phyloP scores from a whole-genome alignment of 139 green algal genomes.

The Coccomyxa sp. region DNA sequence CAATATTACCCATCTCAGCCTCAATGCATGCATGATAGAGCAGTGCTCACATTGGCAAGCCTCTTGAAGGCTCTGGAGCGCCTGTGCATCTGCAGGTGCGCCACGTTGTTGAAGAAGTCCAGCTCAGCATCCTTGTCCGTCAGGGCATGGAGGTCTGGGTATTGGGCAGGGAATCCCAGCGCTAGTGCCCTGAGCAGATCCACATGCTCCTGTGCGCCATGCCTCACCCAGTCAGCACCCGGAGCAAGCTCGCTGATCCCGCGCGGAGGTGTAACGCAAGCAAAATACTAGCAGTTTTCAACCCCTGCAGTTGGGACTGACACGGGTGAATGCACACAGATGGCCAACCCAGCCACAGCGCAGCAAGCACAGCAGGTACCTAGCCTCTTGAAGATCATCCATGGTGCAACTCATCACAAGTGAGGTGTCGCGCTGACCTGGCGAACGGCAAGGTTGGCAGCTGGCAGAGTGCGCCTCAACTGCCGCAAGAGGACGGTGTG shows the following conservation, averaged over 20 bases:
- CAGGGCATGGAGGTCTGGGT: constrained; percentile 53
- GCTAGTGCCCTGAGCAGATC: constrained; percentile 54
- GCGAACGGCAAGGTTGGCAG: constrained; percentile 52
- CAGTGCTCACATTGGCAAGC: constrained; percentile 8
- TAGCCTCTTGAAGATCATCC: too few relatives aligned
- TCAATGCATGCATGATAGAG: too few relatives aligned
- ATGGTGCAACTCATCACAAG: not conserved
- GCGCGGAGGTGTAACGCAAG: too few relatives aligned
- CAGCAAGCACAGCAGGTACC: too few relatives aligned
- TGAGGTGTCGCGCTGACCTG: constrained; percentile 31
- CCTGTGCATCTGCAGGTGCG: constrained; percentile 81
- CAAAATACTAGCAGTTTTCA: too few relatives aligned
- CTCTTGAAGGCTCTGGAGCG: constrained; percentile 36
- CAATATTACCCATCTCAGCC: too few relatives aligned
- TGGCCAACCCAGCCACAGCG: too few relatives aligned
- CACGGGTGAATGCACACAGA: too few relatives aligned
- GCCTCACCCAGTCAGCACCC: too few relatives aligned
- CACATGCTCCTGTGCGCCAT: constrained; percentile 66
- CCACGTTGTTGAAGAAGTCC: constrained; percentile 78
- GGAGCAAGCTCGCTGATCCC: too few relatives aligned
- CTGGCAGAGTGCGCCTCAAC: constrained; percentile 40
- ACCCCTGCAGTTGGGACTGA: too few relatives aligned
- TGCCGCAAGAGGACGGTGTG: constrained; percentile 69
- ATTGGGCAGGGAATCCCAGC: constrained; percentile 34
- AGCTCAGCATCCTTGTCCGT: constrained; percentile 38